Base-by-base conservation (phyloP, 2,329 filamentous ascomycete genomes). In the Cordyceps militaris region DNA sequence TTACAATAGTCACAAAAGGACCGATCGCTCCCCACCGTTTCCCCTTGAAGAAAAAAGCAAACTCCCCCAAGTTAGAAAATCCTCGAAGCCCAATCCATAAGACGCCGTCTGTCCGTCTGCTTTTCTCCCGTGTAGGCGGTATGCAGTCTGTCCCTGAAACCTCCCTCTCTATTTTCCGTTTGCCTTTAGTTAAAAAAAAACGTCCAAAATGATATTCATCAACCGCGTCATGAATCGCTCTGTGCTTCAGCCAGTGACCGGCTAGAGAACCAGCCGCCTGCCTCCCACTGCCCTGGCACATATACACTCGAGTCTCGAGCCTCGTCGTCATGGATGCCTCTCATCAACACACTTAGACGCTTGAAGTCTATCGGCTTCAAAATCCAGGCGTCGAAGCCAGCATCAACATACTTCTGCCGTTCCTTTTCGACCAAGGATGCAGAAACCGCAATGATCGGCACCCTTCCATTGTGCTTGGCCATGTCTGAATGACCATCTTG, bases 341-440 rank as follows among this genome's bases (percentile, higher is more conserved):
- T 70, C 57, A 96, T 78, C 8, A 96, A 76, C 23, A 80, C 78
- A 59, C 83, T 83, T 0, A 96, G 76, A 9, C 90, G 80, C 63
- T 84, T 83, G 67, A 96, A 95, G 60, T 93, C 85, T 46, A 96
- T 88, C 0, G 91, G 91, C 66, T 96, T 96, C 58, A 95, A 74
- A 26, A 96, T 91, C 91, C 91, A 96, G 24, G 88, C 91, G 63
- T 96, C 91, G 63, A 96, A 96, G 0, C 91, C 91, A 7, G 85
- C 84, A 46, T 88, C 79, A 44, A 91, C 81, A 63, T 96, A 96
- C 0, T 72, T 80, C 42, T 86, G 76, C 52, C 76, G 80, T 46
- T 91, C 81, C 19, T 77, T 80, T 68, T 96, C 91, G 1, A 88
- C 66, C 1, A 96, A 74, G 0, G 89, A 93, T 8, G 91, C 91